Percentiles rank a stretch among this genome's conserved stretches.
These are phyloP conservation scores for Exidia glandulosa DNA, from an alignment of 768 basidiomycete genomes.

Conservation along the genomic window DNA sequence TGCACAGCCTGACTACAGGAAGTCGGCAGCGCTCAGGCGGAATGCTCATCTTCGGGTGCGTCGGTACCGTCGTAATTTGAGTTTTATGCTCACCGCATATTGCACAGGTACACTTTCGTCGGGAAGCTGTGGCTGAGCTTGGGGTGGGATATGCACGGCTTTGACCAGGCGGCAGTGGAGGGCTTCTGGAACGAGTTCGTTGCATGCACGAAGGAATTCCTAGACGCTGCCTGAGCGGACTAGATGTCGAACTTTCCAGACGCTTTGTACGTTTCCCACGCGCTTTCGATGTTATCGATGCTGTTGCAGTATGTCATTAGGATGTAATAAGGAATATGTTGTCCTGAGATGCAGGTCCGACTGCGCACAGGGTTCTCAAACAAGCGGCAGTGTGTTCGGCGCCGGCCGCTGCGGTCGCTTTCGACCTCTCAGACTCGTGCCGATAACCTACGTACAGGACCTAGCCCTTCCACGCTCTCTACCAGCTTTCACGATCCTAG, in stretches of 20 bases:
- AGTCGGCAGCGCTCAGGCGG: constrained; percentile 70
- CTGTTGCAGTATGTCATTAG: too few species aligned
- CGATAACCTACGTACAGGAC: background rate
- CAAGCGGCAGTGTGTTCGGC: too few species aligned
- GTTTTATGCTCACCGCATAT: background rate
- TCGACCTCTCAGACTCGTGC: background rate
- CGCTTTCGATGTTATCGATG: too few species aligned
- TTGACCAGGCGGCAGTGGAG: constrained; percentile 48
- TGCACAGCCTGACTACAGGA: constrained; percentile 72
- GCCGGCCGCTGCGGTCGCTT: too few species aligned
- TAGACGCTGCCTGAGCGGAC: constrained; percentile 23
- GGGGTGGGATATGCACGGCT: constrained; percentile 71
- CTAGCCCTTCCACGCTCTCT: background rate
- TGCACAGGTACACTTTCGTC: constrained; percentile 48
- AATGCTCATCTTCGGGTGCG: constrained; percentile 61
- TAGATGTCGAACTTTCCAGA: too few species aligned
- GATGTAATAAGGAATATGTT: too few species aligned
- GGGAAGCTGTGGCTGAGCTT: constrained; percentile 71
- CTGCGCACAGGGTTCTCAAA: too few species aligned
- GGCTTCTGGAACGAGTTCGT: constrained; percentile 56
- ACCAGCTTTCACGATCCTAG: background rate
- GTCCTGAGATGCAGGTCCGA: too few species aligned
- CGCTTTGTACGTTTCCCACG: too few species aligned
- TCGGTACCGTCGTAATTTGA: background rate
- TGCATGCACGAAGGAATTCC: constrained; percentile 44